These are phyloP conservation scores for Lecanoromycetidae sp. DNA, from an alignment of 2,329 filamentous ascomycete species.

Conservation along the genomic window DNA sequence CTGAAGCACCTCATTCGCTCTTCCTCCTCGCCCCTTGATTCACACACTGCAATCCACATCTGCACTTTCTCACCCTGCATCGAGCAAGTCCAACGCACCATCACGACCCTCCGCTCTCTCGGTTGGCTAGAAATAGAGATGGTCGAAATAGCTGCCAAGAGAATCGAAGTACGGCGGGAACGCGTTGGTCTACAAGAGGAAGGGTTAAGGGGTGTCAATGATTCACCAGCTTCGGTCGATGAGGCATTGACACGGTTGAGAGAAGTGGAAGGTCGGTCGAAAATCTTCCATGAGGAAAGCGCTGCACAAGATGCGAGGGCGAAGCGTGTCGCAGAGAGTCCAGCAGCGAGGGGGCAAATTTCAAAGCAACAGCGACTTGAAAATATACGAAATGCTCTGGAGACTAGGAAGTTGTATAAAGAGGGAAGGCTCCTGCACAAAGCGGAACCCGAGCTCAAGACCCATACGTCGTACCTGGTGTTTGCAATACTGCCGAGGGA, in stretches of 20 bases:
- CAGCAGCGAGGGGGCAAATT: conserved; percentile 19
- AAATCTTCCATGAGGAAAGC: conserved; percentile 44
- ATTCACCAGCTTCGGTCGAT: conserved; percentile 58
- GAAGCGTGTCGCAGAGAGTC: conserved; percentile 8
- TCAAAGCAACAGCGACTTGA: conserved; percentile 19
- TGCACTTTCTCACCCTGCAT: conserved; percentile 97
- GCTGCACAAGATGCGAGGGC: conserved; percentile 20
- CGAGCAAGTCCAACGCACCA: conserved; percentile 82
- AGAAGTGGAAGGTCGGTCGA: conserved; percentile 58
- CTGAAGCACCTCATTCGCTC: conserved; percentile 35
- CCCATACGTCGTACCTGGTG: conserved; percentile 91
- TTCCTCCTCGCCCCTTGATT: conserved; percentile 45
- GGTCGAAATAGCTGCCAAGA: conserved; percentile 73
- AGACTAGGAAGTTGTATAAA: conserved; percentile 47
- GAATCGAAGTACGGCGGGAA: conserved; percentile 71
- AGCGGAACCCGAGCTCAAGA: conserved; percentile 80
- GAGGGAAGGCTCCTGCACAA: conserved; percentile 69
- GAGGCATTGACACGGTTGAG: conserved; percentile 66
- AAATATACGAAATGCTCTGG: conserved; percentile 22
- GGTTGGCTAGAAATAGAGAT: conserved; percentile 90
- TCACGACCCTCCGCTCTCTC: conserved; percentile 63
- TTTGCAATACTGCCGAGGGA: conserved; percentile 81
- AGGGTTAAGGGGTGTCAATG: conserved; percentile 52
- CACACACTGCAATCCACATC: conserved; percentile 59
- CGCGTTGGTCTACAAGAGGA: conserved; percentile 62